phyloP scores from a whole-genome alignment of 306 rosid genomes.

The Prinsepia uniflora region DNA sequence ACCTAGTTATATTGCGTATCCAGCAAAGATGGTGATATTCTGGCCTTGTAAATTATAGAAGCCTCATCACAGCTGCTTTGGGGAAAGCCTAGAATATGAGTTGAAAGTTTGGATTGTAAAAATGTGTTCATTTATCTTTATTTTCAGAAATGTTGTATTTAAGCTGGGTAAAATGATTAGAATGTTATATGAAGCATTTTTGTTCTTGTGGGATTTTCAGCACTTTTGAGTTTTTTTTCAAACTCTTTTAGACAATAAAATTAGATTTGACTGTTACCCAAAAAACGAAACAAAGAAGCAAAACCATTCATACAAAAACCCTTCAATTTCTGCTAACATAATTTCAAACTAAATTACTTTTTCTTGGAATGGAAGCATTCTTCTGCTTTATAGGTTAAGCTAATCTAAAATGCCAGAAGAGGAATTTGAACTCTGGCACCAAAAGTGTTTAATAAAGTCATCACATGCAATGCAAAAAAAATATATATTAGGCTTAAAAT shows the following conservation, averaged over 20 bases:
- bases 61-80: constrained; percentile 30
- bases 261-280: too few relatives aligned
- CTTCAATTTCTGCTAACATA: too few relatives aligned
- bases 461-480: too few relatives aligned
- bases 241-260: background rate
- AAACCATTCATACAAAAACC: too few relatives aligned
- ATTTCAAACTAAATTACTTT: too few relatives aligned
- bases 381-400: too few relatives aligned
- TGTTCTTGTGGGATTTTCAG: background rate
- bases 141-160: constrained; percentile 17
- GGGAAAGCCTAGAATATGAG: constrained; percentile 10
- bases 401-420: too few relatives aligned
- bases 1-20: constrained; percentile 29
- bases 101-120: constrained; percentile 27
- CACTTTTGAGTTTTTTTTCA: background rate
- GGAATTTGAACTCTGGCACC: too few relatives aligned
- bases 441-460: too few relatives aligned
- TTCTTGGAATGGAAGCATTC: too few relatives aligned
- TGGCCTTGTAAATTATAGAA: constrained; percentile 34
- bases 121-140: constrained; percentile 16
- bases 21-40: constrained; percentile 21
- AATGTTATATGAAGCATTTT: constrained; percentile 6
- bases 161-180: constrained; percentile 17
- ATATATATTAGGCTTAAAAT: background rate
- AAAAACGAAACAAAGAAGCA: too few relatives aligned